These are phyloP conservation scores for Fonsecaea monophora DNA, from an alignment of 2,329 filamentous ascomycete species.

Conservation along the genomic window DNA sequence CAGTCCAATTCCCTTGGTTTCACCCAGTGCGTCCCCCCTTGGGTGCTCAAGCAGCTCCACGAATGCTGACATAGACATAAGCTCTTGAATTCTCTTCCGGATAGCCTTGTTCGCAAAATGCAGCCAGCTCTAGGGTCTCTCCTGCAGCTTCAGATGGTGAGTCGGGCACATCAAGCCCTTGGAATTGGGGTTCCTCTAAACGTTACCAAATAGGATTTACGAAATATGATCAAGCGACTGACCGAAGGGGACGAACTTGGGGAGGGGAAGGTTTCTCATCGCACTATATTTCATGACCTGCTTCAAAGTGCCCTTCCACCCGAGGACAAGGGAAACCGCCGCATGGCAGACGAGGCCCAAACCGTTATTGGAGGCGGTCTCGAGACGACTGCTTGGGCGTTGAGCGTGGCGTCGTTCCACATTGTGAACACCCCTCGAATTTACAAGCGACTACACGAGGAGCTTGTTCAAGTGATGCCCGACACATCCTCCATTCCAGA, in stretches of 20 bases:
- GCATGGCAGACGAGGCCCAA: conserved; percentile 45
- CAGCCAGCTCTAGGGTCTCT: conserved; percentile 10
- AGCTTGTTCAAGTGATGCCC: conserved; percentile 27
- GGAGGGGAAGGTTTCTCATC: conserved; percentile 5
- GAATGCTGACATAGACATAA: background rate
- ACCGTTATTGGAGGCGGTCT: conserved; percentile 43
- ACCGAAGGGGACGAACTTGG: conserved; percentile 20
- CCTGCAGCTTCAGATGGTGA: conserved; percentile 4
- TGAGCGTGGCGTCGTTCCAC: conserved; percentile 43
- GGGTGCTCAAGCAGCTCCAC: background rate
- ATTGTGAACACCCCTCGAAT: conserved; percentile 36
- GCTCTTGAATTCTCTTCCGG: conserved; percentile 11
- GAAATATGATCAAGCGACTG: conserved; percentile 33
- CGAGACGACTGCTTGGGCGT: conserved; percentile 44
- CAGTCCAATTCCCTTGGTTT: conserved; percentile 29
- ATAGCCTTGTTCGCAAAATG: conserved; percentile 9
- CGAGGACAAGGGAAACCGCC: conserved; percentile 44
- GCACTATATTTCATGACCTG: conserved; percentile 44
- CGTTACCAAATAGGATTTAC: conserved; percentile 29
- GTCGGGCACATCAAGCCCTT: background rate
- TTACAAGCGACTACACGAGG: conserved; percentile 31
- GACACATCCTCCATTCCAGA: conserved; percentile 24
- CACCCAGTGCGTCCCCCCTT: conserved; percentile 8
- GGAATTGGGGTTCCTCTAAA: background rate
- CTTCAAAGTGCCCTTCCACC: conserved; percentile 41